Evolutionary conservation across 768 basidiomycete genomes (phyloP).

Genomic region (Leccinum longicurvipes): DNA sequence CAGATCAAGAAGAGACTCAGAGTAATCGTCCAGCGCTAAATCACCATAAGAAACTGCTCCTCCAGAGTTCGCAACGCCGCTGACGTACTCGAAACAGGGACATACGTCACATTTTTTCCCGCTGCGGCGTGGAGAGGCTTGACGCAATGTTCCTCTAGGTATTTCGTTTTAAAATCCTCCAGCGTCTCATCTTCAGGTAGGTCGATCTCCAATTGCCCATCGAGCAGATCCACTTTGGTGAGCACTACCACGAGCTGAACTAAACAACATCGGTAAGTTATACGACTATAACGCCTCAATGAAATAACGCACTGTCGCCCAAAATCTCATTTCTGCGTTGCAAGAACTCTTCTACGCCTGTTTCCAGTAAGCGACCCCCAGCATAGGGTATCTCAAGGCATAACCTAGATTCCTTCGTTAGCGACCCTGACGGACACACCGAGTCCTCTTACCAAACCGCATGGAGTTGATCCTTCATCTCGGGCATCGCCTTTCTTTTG

Average conservation of each 20-base stretch:
- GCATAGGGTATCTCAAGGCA: slow-evolving; percentile 14
- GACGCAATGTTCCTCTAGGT: neutral
- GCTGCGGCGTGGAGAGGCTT: neutral
- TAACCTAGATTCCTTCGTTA: slow-evolving; percentile 10
- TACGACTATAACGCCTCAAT: slow-evolving; percentile 1
- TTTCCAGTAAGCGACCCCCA: slow-evolving; percentile 16
- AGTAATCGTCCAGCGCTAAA: slow-evolving; percentile 6
- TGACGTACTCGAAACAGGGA: slow-evolving; percentile 13
- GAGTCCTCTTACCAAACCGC: slow-evolving; percentile 10
- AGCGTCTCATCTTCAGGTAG: neutral
- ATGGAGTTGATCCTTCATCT: slow-evolving; percentile 8
- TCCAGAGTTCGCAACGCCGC: neutral
- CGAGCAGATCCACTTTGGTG: slow-evolving; percentile 13
- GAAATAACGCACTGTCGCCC: slow-evolving; percentile 2
- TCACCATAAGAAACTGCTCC: neutral
- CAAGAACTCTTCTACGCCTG: slow-evolving; percentile 13
- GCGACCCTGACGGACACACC: neutral
- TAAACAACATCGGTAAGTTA: neutral
- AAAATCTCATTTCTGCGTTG: slow-evolving; percentile 4
- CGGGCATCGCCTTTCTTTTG: neutral
- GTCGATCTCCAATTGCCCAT: slow-evolving; percentile 3
- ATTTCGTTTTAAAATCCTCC: neutral
- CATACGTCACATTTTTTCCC: neutral
- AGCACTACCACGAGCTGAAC: slow-evolving; percentile 11
- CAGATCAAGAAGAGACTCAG: slow-evolving; percentile 1